phyloP scores from a whole-genome alignment of 1,284 basidiomycete genomes.

The Irpex sp. region DNA sequence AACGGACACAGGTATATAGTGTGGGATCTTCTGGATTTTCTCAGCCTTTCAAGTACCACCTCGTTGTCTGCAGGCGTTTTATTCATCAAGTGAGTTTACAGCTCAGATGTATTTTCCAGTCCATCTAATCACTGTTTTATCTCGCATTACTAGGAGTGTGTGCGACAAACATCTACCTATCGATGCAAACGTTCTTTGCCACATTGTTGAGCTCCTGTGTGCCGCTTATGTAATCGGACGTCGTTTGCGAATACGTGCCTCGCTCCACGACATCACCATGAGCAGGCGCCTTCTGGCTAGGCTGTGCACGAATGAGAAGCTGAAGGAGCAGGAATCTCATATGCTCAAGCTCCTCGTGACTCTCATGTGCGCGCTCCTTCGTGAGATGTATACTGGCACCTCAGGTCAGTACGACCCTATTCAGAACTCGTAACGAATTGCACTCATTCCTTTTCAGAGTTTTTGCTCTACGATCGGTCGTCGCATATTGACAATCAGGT shows the following conservation, averaged over 20 bases:
- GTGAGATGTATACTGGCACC: background rate
- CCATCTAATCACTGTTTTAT: too few species aligned
- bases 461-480: background rate
- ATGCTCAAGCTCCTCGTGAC: background rate
- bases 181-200: slow-evolving; percentile 52
- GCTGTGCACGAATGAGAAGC: slow-evolving; percentile 21
- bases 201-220: slow-evolving; percentile 52
- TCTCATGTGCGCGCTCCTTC: background rate
- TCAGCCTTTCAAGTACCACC: slow-evolving; percentile 25
- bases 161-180: slow-evolving; percentile 36
- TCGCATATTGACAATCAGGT: background rate
- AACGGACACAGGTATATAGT: slow-evolving; percentile 38
- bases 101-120: too few species aligned
- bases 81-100: slow-evolving; percentile 30
- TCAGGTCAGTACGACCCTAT: too few species aligned
- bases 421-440: background rate
- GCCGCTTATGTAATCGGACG: slow-evolving; percentile 43
- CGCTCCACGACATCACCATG: slow-evolving; percentile 51
- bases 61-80: slow-evolving; percentile 38
- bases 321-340: background rate
- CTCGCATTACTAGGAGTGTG: too few species aligned
- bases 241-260: slow-evolving; percentile 26
- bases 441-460: background rate
- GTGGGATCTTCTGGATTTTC: slow-evolving; percentile 40
- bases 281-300: slow-evolving; percentile 55